Conservation (phyloP, 2,329 filamentous ascomycete genomes). For the Salinomyces thailandicus region DNA sequence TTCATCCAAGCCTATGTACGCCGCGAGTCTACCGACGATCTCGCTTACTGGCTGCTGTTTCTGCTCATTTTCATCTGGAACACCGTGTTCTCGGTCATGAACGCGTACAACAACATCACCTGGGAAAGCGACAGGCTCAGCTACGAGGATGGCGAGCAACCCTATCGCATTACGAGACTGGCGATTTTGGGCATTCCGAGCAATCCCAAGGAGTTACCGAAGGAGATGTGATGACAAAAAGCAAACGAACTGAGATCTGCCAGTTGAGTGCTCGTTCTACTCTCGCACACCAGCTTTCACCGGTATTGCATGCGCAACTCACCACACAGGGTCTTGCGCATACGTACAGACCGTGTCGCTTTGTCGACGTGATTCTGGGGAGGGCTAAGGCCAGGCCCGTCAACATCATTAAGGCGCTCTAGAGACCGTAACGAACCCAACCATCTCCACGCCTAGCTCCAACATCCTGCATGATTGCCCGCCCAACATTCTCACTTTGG, state of each 20-base stretch:
- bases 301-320: too few relatives aligned
- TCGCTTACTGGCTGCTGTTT: constrained; percentile 26
- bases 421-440: too few relatives aligned
- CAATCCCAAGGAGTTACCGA: constrained; percentile 2
- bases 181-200: constrained; percentile 21
- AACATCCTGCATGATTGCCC: too few relatives aligned
- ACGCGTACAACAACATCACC: constrained; percentile 29
- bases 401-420: too few relatives aligned
- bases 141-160: constrained; percentile 22
- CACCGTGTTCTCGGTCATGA: constrained; percentile 25
- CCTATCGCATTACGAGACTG: constrained; percentile 18
- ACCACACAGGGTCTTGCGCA: too few relatives aligned
- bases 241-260: too few relatives aligned
- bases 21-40: constrained; percentile 17
- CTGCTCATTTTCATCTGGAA: constrained; percentile 27
- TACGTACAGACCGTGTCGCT: too few relatives aligned
- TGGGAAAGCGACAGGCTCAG: constrained; percentile 22
- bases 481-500: too few relatives aligned
- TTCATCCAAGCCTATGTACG: constrained; percentile 25
- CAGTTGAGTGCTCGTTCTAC: background rate
- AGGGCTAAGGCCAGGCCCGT: too few relatives aligned
- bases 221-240: background rate
- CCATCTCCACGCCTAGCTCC: too few relatives aligned
- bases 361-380: too few relatives aligned
- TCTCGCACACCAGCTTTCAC: background rate